phyloP scores from a whole-genome alignment of 2,329 filamentous ascomycete genomes.

The Colletotrichum sp. region DNA sequence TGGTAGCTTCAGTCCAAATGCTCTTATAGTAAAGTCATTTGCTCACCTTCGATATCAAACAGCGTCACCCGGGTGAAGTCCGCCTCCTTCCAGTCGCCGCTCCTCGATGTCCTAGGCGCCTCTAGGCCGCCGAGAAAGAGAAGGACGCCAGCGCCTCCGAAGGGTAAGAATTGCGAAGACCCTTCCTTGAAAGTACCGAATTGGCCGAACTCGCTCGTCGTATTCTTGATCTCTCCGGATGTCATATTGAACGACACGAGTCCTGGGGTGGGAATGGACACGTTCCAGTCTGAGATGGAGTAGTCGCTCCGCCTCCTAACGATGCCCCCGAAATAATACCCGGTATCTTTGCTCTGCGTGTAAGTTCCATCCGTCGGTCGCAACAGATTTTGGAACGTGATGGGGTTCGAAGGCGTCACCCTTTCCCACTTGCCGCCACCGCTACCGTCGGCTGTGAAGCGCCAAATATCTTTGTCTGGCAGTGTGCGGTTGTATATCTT shows the following conservation, averaged over 20 bases:
- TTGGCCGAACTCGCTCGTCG: slow-evolving; percentile 24
- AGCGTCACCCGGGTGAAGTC: slow-evolving; percentile 30
- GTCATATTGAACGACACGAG: slow-evolving; percentile 36
- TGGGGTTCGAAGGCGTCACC: slow-evolving; percentile 23
- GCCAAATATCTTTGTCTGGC: slow-evolving; percentile 33
- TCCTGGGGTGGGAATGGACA: slow-evolving; percentile 24
- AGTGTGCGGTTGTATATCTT: slow-evolving; percentile 24
- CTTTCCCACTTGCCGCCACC: slow-evolving; percentile 37
- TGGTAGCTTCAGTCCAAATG: no score
- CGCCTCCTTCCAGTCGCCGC: slow-evolving; percentile 15
- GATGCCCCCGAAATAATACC: slow-evolving; percentile 37
- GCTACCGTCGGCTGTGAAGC: slow-evolving; percentile 32
- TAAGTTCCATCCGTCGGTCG: slow-evolving; percentile 32
- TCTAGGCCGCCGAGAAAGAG: slow-evolving; percentile 36
- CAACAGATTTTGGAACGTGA: slow-evolving; percentile 40
- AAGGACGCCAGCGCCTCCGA: slow-evolving; percentile 36
- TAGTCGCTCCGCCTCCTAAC: slow-evolving; percentile 26
- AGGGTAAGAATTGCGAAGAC: slow-evolving; percentile 34
- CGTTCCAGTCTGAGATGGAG: slow-evolving; percentile 19
- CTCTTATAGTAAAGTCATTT: background rate
- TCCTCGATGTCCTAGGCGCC: slow-evolving; percentile 9
- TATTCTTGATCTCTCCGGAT: slow-evolving; percentile 34
- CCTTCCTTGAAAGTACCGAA: slow-evolving; percentile 33
- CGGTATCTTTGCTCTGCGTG: slow-evolving; percentile 27
- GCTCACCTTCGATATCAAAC: background rate